A percentile compares a stretch with the other conserved stretches of the same genome.
These are phyloP conservation scores for Misopates orontium DNA, from an alignment of 257 asterid genomes.

Conservation along the genomic window DNA sequence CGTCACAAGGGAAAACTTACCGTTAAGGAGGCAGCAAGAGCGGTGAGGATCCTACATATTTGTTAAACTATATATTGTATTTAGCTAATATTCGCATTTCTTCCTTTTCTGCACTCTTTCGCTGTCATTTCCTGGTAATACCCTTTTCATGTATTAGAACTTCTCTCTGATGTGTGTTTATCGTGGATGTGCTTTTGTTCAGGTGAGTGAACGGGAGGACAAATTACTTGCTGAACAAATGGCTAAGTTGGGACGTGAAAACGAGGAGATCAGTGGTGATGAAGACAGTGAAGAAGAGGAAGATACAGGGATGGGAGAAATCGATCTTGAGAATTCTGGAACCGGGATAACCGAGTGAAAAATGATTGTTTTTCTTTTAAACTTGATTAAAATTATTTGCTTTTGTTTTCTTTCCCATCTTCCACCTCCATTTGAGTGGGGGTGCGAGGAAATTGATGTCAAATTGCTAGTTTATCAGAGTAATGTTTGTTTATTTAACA, in stretches of 20 bases:
- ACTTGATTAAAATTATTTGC: too few relatives aligned
- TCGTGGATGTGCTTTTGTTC: slow-evolving; percentile 14
- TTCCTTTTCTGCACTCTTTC: too few relatives aligned
- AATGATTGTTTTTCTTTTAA: background rate
- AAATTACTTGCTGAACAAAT: slow-evolving; percentile 78
- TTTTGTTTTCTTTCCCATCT: too few relatives aligned
- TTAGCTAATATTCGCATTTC: background rate
- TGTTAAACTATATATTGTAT: background rate
- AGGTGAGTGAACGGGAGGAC: slow-evolving; percentile 99
- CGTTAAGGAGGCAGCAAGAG: slow-evolving; percentile 90
- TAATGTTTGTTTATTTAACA: too few relatives aligned
- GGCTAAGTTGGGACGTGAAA: slow-evolving; percentile 67
- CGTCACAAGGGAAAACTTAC: slow-evolving; percentile 81
- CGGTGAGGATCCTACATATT: slow-evolving; percentile 52
- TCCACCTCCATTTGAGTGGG: too few relatives aligned
- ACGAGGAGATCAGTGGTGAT: slow-evolving; percentile 87
- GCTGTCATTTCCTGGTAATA: too few relatives aligned
- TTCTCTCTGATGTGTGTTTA: too few relatives aligned
- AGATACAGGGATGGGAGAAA: slow-evolving; percentile 96
- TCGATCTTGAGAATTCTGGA: slow-evolving; percentile 50
- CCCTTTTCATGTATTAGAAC: too few relatives aligned
- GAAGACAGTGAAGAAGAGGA: slow-evolving; percentile 94
- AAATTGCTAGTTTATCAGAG: too few relatives aligned
- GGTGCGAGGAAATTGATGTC: too few relatives aligned
- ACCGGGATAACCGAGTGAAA: slow-evolving; percentile 24